Percentiles rank a stretch among this genome's conserved stretches.
Evolutionary conservation across 805 yeast species (phyloP).

Genomic region (Yamadazyma takamatsuzukensis): DNA sequence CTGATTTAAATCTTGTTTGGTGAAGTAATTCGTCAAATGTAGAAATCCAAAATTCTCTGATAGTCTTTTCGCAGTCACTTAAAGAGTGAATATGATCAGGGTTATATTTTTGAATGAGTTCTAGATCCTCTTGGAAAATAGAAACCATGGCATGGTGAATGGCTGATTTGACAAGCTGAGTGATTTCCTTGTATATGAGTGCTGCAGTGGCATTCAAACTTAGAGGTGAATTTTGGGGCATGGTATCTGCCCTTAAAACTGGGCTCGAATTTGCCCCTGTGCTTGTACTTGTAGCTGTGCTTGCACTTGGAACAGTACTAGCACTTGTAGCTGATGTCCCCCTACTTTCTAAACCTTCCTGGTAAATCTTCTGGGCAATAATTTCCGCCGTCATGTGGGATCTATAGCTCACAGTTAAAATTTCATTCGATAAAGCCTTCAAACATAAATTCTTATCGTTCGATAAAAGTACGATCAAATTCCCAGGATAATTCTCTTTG

Average conservation of each 20-base stretch:
- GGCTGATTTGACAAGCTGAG: conserved; percentile 38
- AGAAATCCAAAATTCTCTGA: conserved; percentile 51
- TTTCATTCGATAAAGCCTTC: conserved; percentile 66
- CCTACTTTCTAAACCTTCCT: conserved; percentile 25
- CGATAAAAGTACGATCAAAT: conserved; percentile 59
- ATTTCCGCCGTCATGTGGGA: conserved; percentile 40
- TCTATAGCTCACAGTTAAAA: conserved; percentile 60
- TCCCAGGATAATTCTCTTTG: conserved; percentile 29
- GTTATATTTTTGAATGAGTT: conserved; percentile 45
- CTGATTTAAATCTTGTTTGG: conserved; percentile 4
- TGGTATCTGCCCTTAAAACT: background rate
- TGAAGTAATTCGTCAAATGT: conserved; percentile 52
- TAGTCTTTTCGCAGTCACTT: conserved; percentile 37
- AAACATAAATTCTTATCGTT: conserved; percentile 82
- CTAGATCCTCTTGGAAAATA: conserved; percentile 57
- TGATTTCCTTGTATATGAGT: conserved; percentile 40
- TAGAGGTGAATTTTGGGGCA: background rate
- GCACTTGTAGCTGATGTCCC: no score
- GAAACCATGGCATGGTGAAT: conserved; percentile 49
- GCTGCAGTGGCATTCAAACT: conserved; percentile 1
- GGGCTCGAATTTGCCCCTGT: background rate
- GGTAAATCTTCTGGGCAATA: conserved; percentile 38
- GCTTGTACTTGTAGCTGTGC: background rate
- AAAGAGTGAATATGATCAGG: conserved; percentile 30
- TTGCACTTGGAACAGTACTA: background rate